phyloP scores from a whole-genome alignment of 257 asterid genomes.

The Solanum neorickii region DNA sequence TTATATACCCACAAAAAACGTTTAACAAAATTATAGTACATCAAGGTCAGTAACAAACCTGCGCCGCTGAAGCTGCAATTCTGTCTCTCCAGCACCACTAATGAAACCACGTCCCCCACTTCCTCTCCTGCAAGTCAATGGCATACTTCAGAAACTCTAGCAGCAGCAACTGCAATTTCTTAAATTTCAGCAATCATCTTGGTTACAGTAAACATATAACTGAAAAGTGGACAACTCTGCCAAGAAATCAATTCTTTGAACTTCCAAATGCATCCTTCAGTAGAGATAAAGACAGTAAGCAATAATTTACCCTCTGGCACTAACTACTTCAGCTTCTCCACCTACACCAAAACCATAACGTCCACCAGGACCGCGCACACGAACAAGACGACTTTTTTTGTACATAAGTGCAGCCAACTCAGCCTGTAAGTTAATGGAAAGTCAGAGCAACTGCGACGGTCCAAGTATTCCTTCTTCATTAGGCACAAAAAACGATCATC shows the following conservation, averaged over 20 bases:
- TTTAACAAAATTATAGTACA: neutral
- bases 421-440: slow-evolving; percentile 38
- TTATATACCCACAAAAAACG: neutral
- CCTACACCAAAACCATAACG: slow-evolving; percentile 65
- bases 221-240: neutral
- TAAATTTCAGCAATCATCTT: neutral
- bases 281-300: neutral
- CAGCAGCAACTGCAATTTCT: neutral
- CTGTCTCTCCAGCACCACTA: slow-evolving; percentile 99
- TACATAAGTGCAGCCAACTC: slow-evolving; percentile 96
- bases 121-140: slow-evolving; percentile 81
- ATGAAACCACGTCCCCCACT: slow-evolving; percentile 97
- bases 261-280: neutral
- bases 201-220: neutral
- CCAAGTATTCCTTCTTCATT: neutral
- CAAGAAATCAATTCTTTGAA: neutral
- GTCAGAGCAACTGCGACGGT: neutral
- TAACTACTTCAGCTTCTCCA: slow-evolving; percentile 93
- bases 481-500: neutral
- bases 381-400: slow-evolving; percentile 90
- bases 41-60: slow-evolving; percentile 33
- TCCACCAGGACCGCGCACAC: slow-evolving; percentile 77
- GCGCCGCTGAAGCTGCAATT: slow-evolving; percentile 92
- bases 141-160: slow-evolving; percentile 6
- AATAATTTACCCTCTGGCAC: slow-evolving; percentile 86